These are phyloP conservation scores for Salix brachista DNA, from an alignment of 345 rosid species.

Conservation along the genomic window DNA sequence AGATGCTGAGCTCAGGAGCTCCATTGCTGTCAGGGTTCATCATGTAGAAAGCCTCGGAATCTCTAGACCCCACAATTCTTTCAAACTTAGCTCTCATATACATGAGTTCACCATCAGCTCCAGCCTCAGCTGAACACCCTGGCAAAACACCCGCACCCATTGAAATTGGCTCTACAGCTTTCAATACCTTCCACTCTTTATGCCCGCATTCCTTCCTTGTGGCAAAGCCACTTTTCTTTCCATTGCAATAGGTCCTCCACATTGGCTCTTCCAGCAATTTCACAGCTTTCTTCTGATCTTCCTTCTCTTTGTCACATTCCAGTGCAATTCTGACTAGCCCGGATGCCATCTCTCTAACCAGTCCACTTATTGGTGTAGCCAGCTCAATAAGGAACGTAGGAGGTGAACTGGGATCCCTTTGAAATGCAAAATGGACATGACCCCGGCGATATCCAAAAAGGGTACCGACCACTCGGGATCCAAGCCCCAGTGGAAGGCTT, in stretches of 20 bases:
- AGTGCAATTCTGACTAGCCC: conserved; percentile 90
- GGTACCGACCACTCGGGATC: conserved; percentile 78
- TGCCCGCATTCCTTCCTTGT: conserved; percentile 69
- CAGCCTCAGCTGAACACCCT: conserved; percentile 37
- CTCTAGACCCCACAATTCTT: conserved; percentile 91
- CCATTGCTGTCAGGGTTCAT: conserved; percentile 99
- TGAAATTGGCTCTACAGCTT: conserved; percentile 87
- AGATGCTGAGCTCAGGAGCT: conserved; percentile 93
- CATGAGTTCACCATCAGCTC: conserved; percentile 53
- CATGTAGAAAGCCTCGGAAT: conserved; percentile 98
- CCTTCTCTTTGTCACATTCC: conserved; percentile 72
- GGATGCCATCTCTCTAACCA: conserved; percentile 94
- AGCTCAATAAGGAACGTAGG: conserved; percentile 86
- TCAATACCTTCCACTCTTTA: conserved; percentile 69
- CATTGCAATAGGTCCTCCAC: conserved; percentile 98
- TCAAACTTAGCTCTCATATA: conserved; percentile 96
- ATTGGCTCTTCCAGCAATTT: conserved; percentile 76
- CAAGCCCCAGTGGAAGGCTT: conserved; percentile 36
- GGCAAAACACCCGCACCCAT: conserved; percentile 99
- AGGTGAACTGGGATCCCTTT: conserved; percentile 67
- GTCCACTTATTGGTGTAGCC: conserved; percentile 82
- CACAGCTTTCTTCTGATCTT: conserved; percentile 38
- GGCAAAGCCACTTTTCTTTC: conserved; percentile 81
- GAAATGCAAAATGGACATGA: conserved; percentile 90
- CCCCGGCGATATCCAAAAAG: conserved; percentile 85